Evolutionary conservation across 805 yeast species (phyloP).

Genomic region (Hanseniaspora thailandica): DNA sequence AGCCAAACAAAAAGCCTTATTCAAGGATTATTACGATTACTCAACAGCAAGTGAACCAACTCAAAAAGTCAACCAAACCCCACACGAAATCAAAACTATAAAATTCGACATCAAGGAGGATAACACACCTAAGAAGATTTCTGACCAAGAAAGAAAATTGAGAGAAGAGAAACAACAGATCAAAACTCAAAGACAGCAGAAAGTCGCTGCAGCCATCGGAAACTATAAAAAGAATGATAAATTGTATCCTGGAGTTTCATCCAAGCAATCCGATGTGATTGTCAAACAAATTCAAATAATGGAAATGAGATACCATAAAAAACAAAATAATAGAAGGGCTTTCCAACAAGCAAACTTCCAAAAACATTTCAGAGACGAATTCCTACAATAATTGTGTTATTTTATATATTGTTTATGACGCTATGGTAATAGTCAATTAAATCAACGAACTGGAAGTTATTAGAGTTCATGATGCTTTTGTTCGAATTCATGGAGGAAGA

Average conservation of each 20-base stretch:
- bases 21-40: slow-evolving; percentile 78
- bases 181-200: slow-evolving; percentile 43
- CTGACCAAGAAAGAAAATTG: slow-evolving; percentile 23
- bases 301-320: slow-evolving; percentile 36
- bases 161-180: slow-evolving; percentile 17
- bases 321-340: slow-evolving; percentile 33
- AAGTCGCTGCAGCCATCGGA: slow-evolving; percentile 38
- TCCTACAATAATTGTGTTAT: slow-evolving; percentile 29
- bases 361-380: slow-evolving; percentile 69
- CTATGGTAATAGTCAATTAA: slow-evolving; percentile 25
- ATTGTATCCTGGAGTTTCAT: slow-evolving; percentile 32
- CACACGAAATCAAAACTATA: slow-evolving; percentile 28
- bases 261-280: slow-evolving; percentile 23
- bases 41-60: slow-evolving; percentile 44
- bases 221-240: slow-evolving; percentile 58
- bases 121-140: slow-evolving; percentile 27
- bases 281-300: slow-evolving; percentile 47
- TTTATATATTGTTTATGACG: slow-evolving; percentile 19
- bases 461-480: slow-evolving; percentile 23
- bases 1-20: slow-evolving; percentile 60
- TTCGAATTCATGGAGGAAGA: slow-evolving; percentile 18
- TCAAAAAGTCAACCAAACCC: slow-evolving; percentile 22
- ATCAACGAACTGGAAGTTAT: slow-evolving; percentile 23
- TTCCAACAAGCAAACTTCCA: slow-evolving; percentile 68
- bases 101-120: slow-evolving; percentile 22